phyloP scores from a whole-genome alignment of 495 filamentous ascomycete genomes.

The Penicillium daleae region DNA sequence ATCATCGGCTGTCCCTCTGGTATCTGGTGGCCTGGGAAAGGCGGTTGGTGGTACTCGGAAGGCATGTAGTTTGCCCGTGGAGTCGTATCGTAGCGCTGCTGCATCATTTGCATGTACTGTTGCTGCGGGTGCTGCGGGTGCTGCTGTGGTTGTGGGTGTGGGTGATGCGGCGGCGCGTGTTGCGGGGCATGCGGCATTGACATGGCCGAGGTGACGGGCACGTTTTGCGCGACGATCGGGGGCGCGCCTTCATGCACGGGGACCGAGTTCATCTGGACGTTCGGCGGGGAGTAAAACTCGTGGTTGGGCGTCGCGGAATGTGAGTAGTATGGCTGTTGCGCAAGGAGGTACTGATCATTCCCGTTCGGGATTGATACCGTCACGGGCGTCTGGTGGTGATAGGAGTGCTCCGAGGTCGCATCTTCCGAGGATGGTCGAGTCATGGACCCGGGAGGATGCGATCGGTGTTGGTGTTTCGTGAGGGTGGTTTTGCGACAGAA shows the following conservation, averaged over 20 bases:
- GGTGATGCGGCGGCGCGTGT: constrained; percentile 36
- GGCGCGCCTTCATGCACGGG: constrained; percentile 35
- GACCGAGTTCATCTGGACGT: constrained; percentile 38
- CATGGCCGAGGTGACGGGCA: constrained; percentile 39
- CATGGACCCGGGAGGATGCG: constrained; percentile 64
- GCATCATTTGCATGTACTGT: constrained; percentile 46
- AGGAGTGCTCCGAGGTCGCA: constrained; percentile 45
- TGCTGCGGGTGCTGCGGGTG: constrained; percentile 29
- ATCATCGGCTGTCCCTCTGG: constrained; percentile 43
- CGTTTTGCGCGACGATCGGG: constrained; percentile 36
- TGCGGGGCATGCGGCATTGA: constrained; percentile 41
- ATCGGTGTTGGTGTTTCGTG: constrained; percentile 77
- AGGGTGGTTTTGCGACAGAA: constrained; percentile 89
- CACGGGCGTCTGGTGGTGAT: constrained; percentile 36
- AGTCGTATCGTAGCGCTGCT: constrained; percentile 44
- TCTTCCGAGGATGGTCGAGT: constrained; percentile 50
- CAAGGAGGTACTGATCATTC: constrained; percentile 45
- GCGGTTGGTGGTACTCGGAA: constrained; percentile 40
- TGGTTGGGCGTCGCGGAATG: constrained; percentile 42
- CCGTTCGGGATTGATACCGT: constrained; percentile 37
- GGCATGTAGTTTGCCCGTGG: constrained; percentile 43
- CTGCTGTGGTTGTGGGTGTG: constrained; percentile 37
- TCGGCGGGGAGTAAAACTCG: constrained; percentile 45
- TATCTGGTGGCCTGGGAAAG: constrained; percentile 36
- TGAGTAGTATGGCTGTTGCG: constrained; percentile 46